Evolutionary conservation across 371 early-diverging fungal species (phyloP).

Genomic region (Rhizopus stolonifer): DNA sequence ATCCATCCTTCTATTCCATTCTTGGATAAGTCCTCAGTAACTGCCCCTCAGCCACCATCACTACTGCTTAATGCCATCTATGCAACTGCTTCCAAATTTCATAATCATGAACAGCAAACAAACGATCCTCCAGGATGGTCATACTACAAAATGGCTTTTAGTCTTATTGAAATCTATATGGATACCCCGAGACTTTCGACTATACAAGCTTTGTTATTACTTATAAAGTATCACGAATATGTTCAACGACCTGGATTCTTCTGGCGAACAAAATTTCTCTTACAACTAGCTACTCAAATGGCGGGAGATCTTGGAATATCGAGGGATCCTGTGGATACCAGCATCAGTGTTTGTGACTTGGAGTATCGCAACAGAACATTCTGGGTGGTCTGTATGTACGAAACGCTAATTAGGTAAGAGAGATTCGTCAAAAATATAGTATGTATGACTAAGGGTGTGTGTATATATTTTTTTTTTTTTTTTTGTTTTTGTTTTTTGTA

Average conservation of each 20-base stretch:
- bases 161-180: constrained; percentile 34
- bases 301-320: constrained; percentile 36
- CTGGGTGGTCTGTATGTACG: constrained; percentile 28
- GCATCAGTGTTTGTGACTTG: not conserved
- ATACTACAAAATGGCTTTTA: constrained; percentile 37
- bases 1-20: constrained; percentile 63
- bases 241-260: constrained; percentile 46
- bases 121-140: constrained; percentile 37
- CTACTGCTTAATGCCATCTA: constrained; percentile 59
- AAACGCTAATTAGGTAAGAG: constrained; percentile 29
- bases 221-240: constrained; percentile 48
- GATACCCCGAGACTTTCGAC: constrained; percentile 47
- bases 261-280: constrained; percentile 38
- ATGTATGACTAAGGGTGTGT: no score
- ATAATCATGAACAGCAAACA: constrained; percentile 15
- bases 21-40: constrained; percentile 42
- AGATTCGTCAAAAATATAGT: not conserved
- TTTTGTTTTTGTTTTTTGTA: constrained; percentile 8
- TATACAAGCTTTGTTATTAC: constrained; percentile 45
- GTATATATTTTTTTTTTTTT: no score
- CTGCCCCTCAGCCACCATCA: constrained; percentile 42
- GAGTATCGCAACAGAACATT: constrained; percentile 24
- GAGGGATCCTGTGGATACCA: constrained; percentile 5
- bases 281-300: constrained; percentile 41
- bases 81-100: constrained; percentile 47